These are phyloP conservation scores for Prototheca wickerhamii DNA, from an alignment of 163 green algal genomes.

Conservation along the genomic window DNA sequence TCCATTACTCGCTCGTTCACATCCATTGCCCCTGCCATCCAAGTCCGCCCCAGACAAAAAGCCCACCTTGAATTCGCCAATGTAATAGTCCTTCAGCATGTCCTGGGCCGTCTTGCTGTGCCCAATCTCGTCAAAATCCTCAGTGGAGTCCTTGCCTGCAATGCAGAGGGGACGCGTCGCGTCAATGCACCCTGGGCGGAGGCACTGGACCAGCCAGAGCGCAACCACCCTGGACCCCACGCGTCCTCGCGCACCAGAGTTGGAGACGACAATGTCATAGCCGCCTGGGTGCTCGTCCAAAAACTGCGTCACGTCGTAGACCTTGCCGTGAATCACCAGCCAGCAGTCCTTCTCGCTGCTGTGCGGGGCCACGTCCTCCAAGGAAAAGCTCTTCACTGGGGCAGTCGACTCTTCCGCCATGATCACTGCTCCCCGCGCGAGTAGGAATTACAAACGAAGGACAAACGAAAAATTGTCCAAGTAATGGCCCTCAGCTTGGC, in stretches of 20 bases:
- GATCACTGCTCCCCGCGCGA: too few species aligned
- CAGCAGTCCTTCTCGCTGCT: slow-evolving; percentile 67
- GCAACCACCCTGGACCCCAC: background rate
- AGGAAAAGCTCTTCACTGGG: background rate
- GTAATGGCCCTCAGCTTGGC: too few species aligned
- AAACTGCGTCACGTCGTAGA: slow-evolving; percentile 92
- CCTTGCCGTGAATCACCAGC: slow-evolving; percentile 65
- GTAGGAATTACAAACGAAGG: too few species aligned
- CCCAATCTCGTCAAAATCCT: slow-evolving; percentile 92
- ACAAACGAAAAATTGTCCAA: too few species aligned
- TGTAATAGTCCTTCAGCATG: slow-evolving; percentile 75
- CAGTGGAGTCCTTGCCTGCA: slow-evolving; percentile 76
- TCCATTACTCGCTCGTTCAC: background rate
- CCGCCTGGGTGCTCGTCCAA: slow-evolving; percentile 91
- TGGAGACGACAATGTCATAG: slow-evolving; percentile 82
- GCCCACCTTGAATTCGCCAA: slow-evolving; percentile 52
- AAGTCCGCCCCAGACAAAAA: too few species aligned
- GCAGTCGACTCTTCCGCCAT: slow-evolving; percentile 19
- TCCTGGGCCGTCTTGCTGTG: slow-evolving; percentile 78
- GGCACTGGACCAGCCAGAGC: background rate
- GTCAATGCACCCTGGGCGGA: background rate
- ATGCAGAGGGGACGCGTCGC: background rate
- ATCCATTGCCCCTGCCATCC: background rate
- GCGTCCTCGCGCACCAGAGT: slow-evolving; percentile 5
- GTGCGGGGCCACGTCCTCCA: slow-evolving; percentile 51